Base-by-base conservation (phyloP, 78 protist genomes). In the Dictyostelium firmibasis region DNA sequence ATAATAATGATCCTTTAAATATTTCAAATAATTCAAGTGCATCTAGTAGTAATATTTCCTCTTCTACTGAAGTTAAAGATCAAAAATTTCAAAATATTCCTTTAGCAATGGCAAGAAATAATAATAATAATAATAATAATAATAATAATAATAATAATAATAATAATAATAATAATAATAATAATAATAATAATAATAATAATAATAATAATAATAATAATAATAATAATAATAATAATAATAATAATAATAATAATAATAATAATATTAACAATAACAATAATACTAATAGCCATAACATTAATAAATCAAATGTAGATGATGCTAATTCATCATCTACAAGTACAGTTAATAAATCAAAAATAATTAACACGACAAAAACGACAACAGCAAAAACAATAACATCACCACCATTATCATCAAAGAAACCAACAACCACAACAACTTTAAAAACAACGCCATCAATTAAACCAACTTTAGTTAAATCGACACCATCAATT, bases 1-100 rank as follows among this genome's bases (percentile, higher is more conserved):
- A n/a, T n/a, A n/a, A n/a, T 67, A 33, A 33, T 33, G 43, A 72
- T 16, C 18, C 75, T 27, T 27, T 67, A 67, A 67, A 67, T 67
- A 67, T 27, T 11, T 27, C 38, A 23, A 67, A 8, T 67, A 72
- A 33, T 31, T 29, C 36, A 25, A 70, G 79, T 33, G 36, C 20
- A n/a, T 27, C 20, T 67, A 25, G 35, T 64, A 25, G 8, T 29
- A 16, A 11, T 16, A 33, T 38, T 9, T 29, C 60, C 5, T 38
- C 47, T 5, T 76, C 83, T 23, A 76, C 47, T n/a, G 83, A 83
- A n/a, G 18, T 62, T 53, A 69, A 23, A 57, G 31, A 62, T 25
- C 75, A 84, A 84, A 60, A 35, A 70, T 69, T 25, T 84, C 33
- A 35, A 36, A 25, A 64, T 27, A 89, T 89, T 23, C 94, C 94